phyloP scores from a whole-genome alignment of 371 early-diverging fungal species.

The Apophysomyces ossiformis region DNA sequence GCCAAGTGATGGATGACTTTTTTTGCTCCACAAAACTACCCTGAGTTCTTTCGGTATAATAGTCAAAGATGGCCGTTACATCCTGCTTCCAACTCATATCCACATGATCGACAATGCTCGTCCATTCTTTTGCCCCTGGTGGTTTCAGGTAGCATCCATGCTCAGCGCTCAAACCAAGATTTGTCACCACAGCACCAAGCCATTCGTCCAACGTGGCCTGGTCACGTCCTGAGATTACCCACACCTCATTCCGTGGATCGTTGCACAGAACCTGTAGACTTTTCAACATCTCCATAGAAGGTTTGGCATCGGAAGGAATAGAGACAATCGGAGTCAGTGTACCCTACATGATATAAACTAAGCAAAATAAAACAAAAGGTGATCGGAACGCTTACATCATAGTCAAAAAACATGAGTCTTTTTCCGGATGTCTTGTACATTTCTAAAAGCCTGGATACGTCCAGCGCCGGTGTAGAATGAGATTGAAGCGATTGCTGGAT shows the following conservation, averaged over 20 bases:
- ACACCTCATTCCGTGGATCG: constrained; percentile 84
- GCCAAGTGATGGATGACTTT: constrained; percentile 86
- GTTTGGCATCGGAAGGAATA: constrained; percentile 71
- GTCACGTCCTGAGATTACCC: constrained; percentile 93
- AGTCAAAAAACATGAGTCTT: constrained; percentile 83
- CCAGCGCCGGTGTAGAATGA: constrained; percentile 70
- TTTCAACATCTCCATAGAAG: constrained; percentile 64
- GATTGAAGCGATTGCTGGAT: constrained; percentile 43
- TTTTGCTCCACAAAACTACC: constrained; percentile 88
- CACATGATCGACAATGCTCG: constrained; percentile 77
- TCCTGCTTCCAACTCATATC: constrained; percentile 91
- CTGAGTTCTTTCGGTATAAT: constrained; percentile 91
- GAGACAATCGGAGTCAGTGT: constrained; percentile 79
- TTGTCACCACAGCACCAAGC: constrained; percentile 65
- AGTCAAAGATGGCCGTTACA: constrained; percentile 86
- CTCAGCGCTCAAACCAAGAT: constrained; percentile 91
- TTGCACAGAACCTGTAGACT: constrained; percentile 61
- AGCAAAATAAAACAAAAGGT: background rate
- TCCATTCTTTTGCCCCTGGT: constrained; percentile 77
- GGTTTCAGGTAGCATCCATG: constrained; percentile 94
- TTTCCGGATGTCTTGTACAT: constrained; percentile 59
- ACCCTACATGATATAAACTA: constrained; percentile 59
- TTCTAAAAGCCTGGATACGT: constrained; percentile 41
- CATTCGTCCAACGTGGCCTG: constrained; percentile 85
- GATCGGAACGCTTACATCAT: constrained; percentile 64